phyloP scores from a whole-genome alignment of 225 moss, liverwort and hornwort species.

The Takakia lepidozioides region DNA sequence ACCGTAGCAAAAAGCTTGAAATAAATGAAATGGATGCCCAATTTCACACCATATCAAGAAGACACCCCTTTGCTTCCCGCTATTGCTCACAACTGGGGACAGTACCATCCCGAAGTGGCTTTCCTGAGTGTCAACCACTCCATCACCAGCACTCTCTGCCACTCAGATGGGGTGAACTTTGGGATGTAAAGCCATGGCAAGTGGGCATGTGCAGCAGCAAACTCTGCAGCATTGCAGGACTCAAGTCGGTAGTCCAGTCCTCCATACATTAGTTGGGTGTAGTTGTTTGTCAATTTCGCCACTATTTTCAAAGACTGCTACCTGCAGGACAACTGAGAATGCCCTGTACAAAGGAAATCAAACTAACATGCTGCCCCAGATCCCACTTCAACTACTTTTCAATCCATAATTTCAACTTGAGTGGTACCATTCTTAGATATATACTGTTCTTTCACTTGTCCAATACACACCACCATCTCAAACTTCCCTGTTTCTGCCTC shows the following conservation, averaged over 20 bases:
- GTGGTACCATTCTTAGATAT: no score
- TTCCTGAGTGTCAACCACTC: constrained; percentile 90
- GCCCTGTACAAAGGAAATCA: background rate
- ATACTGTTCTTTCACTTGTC: no score
- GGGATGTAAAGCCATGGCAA: constrained; percentile 73
- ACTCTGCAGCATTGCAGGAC: constrained; percentile 68
- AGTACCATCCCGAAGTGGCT: constrained; percentile 30
- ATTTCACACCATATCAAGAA: constrained; percentile 80
- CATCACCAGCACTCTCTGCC: constrained; percentile 75
- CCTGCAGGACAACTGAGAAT: constrained; percentile 34
- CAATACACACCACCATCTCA: no score
- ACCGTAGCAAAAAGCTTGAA: no score
- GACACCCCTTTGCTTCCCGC: constrained; percentile 61
- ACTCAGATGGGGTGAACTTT: constrained; percentile 47
- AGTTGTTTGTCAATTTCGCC: constrained; percentile 76
- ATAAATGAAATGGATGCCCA: no score
- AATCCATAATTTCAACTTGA: no score
- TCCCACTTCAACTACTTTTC: no score
- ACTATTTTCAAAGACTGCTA: constrained; percentile 57
- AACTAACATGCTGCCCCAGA: no score
- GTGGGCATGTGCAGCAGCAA: constrained; percentile 52
- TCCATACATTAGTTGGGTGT: constrained; percentile 80
- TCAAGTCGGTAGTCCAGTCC: constrained; percentile 84
- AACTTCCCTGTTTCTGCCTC: no score
- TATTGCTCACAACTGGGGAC: constrained; percentile 38